phyloP scores from a whole-genome alignment of 805 yeast genomes.

The Wickerhamomyces sydowiorum region DNA sequence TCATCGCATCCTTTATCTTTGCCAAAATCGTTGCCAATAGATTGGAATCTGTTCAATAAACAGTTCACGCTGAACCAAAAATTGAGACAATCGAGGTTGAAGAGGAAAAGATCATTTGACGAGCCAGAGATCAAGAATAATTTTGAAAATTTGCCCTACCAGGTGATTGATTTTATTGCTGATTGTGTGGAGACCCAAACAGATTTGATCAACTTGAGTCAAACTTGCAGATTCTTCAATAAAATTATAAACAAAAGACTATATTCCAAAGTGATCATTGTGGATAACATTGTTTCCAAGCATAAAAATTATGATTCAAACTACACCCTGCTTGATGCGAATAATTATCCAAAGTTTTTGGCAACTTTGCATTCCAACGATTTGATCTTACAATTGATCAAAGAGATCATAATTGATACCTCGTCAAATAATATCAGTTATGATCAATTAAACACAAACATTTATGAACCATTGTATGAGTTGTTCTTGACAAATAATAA shows the following conservation, averaged over 20 bases:
- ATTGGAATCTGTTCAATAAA: slow-evolving; percentile 24
- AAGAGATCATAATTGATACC: slow-evolving; percentile 23
- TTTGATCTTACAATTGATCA: slow-evolving; percentile 14
- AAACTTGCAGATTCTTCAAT: slow-evolving; percentile 22
- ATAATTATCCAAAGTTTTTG: slow-evolving; percentile 21
- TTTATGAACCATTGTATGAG: slow-evolving; percentile 21
- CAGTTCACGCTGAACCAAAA: slow-evolving; percentile 20
- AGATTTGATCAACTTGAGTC: slow-evolving; percentile 21
- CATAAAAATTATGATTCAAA: slow-evolving; percentile 17
- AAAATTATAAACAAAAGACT: slow-evolving; percentile 19
- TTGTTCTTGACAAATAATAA: slow-evolving; percentile 21
- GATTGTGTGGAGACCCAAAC: slow-evolving; percentile 22
- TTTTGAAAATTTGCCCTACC: slow-evolving; percentile 24
- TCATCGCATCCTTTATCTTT: slow-evolving; percentile 17
- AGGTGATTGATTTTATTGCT: slow-evolving; percentile 22
- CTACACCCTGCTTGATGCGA: slow-evolving; percentile 18
- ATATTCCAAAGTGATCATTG: slow-evolving; percentile 20
- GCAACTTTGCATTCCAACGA: slow-evolving; percentile 23
- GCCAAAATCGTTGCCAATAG: slow-evolving; percentile 23
- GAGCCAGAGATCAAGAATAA: slow-evolving; percentile 11
- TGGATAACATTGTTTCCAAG: slow-evolving; percentile 18
- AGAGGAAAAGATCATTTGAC: slow-evolving; percentile 1
- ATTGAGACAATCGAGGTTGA: slow-evolving; percentile 6
- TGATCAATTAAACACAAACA: slow-evolving; percentile 16
- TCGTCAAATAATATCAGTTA: slow-evolving; percentile 15